Conservation (phyloP, 1,284 basidiomycete species). For the Uromyces viciae-fabae region DNA sequence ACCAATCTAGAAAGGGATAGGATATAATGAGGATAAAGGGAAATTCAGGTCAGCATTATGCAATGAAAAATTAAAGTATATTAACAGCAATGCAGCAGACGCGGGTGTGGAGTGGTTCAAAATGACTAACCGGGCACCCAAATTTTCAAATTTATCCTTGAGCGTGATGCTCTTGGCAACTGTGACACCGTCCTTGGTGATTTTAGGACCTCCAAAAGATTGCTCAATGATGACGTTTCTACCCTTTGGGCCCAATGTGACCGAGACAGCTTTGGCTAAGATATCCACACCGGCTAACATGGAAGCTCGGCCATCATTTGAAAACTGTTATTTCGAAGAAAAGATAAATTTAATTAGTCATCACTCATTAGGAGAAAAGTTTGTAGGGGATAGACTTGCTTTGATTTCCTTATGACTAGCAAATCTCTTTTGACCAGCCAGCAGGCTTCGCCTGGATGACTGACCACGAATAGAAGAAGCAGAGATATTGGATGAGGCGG, state of each 20-base stretch:
- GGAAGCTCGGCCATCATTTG: constrained; percentile 86
- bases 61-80: constrained; percentile 21
- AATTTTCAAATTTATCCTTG: constrained; percentile 98
- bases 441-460: not conserved
- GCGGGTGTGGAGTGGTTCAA: too few relatives aligned
- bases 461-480: constrained; percentile 13
- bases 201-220: constrained; percentile 89
- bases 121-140: constrained; percentile 77
- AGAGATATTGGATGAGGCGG: not conserved
- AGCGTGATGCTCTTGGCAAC: constrained; percentile 91
- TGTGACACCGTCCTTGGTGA: constrained; percentile 77
- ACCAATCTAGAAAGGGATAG: constrained; percentile 37
- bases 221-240: constrained; percentile 99
- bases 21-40: too few relatives aligned
- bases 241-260: constrained; percentile 94
- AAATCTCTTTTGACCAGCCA: constrained; percentile 33
- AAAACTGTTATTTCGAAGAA: constrained; percentile 70
- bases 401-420: constrained; percentile 48
- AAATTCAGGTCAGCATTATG: not conserved
- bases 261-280: constrained; percentile 88
- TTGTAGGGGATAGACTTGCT: constrained; percentile 28
- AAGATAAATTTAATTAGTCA: not conserved
- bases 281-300: constrained; percentile 95
- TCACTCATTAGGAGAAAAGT: not conserved
- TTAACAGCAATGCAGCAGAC: not conserved